Evolutionary conservation across 2,329 filamentous ascomycete genomes (phyloP), one percentile per base, ranked within the genome.

Genomic region (Daldinia sp.): DNA sequence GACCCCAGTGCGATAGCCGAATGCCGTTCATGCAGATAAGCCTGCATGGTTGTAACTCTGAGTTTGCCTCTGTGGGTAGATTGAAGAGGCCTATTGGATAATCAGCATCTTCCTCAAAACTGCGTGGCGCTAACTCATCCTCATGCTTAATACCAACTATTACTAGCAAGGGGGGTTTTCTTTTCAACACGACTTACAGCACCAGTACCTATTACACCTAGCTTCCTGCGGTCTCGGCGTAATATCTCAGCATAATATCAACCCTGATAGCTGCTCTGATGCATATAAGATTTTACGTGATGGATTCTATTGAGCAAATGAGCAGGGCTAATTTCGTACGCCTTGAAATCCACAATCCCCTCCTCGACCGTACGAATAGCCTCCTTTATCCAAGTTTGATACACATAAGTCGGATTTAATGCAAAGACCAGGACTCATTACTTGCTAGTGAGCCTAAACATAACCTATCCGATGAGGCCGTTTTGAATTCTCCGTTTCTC

Each of bases 1-100:
- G 61, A 32, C 50, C 45, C 45, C 25, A 19, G 45, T 48, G 60
- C 67, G 62, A 64, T 66, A 69, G 56, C 60, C 63, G 61, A 68
- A 64, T 48, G 52, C 61, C 58, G 58, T 58, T 55, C 53, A 66
- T 68, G 67, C 65, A 69, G 67, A 64, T 68, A 68, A 67, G 49
- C 65, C 34, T 63, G 65, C 65, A 68, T 66, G 34, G 25, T 37
- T 64, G 52, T 37, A 19, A 63, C 62, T 52, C 27, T 47, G 13
- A 37, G 27, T 58, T 49, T 68, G 59, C 9, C 34, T 56, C 50
- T 65, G 27, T 63, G 53, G 21, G 11, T 17, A 37, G 45, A 63
- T 61, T 61, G 58, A 58, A 32, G 27, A 43, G 23, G 19, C 49
- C 27, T 32, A 63, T 67, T 63, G 53, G 62, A 41, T 43, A 51